Evolutionary conservation across 768 basidiomycete species (phyloP).

Genomic region (Termitomyces sp.): DNA sequence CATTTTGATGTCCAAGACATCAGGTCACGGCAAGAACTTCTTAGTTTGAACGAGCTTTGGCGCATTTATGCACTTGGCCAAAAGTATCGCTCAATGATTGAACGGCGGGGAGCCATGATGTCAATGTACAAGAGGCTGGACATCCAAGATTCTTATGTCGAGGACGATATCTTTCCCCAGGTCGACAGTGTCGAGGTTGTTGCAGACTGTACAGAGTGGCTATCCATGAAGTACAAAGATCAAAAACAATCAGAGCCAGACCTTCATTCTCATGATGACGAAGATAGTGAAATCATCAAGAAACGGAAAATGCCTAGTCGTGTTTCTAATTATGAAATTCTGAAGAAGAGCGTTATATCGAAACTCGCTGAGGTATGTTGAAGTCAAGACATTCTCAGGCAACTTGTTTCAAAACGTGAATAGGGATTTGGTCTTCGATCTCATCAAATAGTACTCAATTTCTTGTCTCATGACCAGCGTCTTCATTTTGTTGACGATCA

Average conservation of each 20-base stretch:
- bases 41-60: conserved; percentile 84
- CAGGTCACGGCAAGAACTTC: conserved; percentile 60
- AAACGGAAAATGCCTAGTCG: conserved; percentile 82
- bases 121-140: conserved; percentile 65
- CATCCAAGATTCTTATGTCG: conserved; percentile 71
- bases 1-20: conserved; percentile 70
- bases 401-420: conserved; percentile 1
- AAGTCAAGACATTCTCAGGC: background rate
- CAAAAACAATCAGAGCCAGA: conserved; percentile 58
- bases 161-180: conserved; percentile 58
- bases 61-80: conserved; percentile 84
- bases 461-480: conserved; percentile 47
- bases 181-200: conserved; percentile 84
- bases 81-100: conserved; percentile 82
- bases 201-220: conserved; percentile 88
- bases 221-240: conserved; percentile 79
- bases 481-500: conserved; percentile 77
- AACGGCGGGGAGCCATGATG: conserved; percentile 60
- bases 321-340: conserved; percentile 76
- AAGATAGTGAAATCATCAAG: conserved; percentile 44
- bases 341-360: conserved; percentile 73
- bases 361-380: conserved; percentile 73
- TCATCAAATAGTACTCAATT: conserved; percentile 83
- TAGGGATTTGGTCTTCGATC: conserved; percentile 84
- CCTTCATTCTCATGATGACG: conserved; percentile 68